Conservation (phyloP, 345 rosid species). For the Turnera subulata region DNA sequence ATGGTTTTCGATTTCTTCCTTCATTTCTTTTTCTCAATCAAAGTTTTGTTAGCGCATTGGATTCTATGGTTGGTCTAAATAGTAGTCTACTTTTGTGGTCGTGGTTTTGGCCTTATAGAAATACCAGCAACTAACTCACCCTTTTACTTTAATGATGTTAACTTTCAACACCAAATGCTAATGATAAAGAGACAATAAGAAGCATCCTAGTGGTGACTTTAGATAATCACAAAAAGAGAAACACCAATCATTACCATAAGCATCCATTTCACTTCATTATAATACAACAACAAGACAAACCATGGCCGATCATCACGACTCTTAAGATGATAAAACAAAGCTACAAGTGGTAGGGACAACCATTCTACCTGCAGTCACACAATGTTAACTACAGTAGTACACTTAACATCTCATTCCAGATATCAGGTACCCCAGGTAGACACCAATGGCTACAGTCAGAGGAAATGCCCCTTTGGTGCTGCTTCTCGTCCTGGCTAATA, state of each 20-base stretch:
- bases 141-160: too few species aligned
- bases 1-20: too few species aligned
- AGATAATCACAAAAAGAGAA: neutral
- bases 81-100: too few species aligned
- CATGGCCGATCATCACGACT: slow-evolving; percentile 15
- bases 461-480: slow-evolving; percentile 35
- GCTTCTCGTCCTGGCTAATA: slow-evolving; percentile 47
- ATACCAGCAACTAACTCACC: too few species aligned
- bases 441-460: slow-evolving; percentile 99
- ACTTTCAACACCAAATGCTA: too few species aligned
- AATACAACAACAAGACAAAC: slow-evolving; percentile 18
- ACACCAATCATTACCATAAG: slow-evolving; percentile 5
- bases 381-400: slow-evolving; percentile 35
- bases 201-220: neutral
- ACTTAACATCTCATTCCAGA: slow-evolving; percentile 87
- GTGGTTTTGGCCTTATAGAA: too few species aligned
- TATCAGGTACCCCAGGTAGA: slow-evolving; percentile 93
- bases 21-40: too few species aligned
- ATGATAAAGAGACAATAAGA: neutral
- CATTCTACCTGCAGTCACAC: neutral
- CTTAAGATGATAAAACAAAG: slow-evolving; percentile 7
- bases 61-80: too few species aligned
- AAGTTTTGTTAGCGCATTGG: too few species aligned
- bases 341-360: neutral
- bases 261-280: slow-evolving; percentile 14